A percentile compares a stretch with the other conserved stretches of the same genome.
These are phyloP conservation scores for Hypoxylon sp. DNA, from an alignment of 2,329 filamentous ascomycete species.

Conservation along the genomic window DNA sequence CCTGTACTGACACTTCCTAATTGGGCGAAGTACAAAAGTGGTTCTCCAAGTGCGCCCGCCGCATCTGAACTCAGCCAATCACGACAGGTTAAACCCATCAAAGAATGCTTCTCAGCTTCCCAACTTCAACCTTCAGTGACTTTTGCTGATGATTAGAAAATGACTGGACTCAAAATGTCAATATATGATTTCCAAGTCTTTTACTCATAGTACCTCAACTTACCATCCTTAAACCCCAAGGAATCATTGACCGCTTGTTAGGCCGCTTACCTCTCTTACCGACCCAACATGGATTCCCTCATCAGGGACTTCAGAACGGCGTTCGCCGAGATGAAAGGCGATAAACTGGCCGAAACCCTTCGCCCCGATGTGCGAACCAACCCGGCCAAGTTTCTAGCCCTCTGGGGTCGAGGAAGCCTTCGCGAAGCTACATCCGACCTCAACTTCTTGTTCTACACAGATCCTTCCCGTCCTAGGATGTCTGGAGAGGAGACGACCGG, in stretches of 20 bases:
- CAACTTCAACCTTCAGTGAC: conserved; percentile 16
- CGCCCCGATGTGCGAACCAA: conserved; percentile 77
- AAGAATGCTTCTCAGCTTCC: conserved; percentile 29
- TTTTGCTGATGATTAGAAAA: conserved; percentile 12
- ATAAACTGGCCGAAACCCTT: conserved; percentile 80
- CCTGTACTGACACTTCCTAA: neutral
- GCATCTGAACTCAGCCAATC: conserved; percentile 37
- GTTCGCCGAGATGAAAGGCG: conserved; percentile 75
- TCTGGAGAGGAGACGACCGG: conserved; percentile 78
- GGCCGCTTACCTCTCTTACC: neutral
- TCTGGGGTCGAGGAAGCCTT: conserved; percentile 79
- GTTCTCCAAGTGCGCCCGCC: neutral
- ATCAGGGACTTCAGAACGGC: conserved; percentile 82
- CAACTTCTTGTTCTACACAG: conserved; percentile 78
- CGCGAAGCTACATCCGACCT: conserved; percentile 78
- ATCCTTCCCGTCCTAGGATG: conserved; percentile 67
- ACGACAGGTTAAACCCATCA: conserved; percentile 28
- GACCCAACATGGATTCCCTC: conserved; percentile 72
- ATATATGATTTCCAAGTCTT: conserved; percentile 23
- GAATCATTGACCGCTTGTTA: neutral
- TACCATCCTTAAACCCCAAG: neutral
- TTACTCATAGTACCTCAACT: conserved; percentile 2
- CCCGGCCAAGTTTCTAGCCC: conserved; percentile 75
- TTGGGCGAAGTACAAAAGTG: conserved; percentile 2
- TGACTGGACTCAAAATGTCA: conserved; percentile 6